Conservation (phyloP, 2,329 filamentous ascomycete genomes). For the Aspergillus sp. region DNA sequence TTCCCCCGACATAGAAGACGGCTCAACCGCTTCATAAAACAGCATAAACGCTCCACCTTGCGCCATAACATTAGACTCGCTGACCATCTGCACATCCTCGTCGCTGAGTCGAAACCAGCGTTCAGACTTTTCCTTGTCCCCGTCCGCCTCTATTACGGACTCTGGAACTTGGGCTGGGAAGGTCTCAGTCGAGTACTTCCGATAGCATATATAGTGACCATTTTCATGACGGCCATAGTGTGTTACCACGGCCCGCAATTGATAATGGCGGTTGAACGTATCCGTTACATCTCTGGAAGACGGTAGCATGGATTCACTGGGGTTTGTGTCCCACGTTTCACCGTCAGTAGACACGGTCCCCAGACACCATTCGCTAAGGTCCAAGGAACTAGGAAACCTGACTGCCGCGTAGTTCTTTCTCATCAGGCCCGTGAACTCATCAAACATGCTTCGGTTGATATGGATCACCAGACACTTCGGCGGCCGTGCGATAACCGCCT, state of each 20-base stretch:
- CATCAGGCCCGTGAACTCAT: constrained; percentile 74
- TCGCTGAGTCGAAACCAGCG: constrained; percentile 93
- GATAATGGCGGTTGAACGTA: constrained; percentile 56
- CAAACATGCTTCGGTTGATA: constrained; percentile 87
- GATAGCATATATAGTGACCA: constrained; percentile 91
- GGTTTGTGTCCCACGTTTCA: constrained; percentile 71
- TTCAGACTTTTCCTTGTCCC: constrained; percentile 40
- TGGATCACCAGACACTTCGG: constrained; percentile 82
- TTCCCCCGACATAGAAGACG: not conserved
- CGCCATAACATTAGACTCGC: constrained; percentile 69
- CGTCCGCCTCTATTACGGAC: constrained; percentile 30
- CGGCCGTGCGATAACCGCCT: constrained; percentile 78
- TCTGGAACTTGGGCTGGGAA: constrained; percentile 35
- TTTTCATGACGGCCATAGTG: constrained; percentile 92
- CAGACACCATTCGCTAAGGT: constrained; percentile 82
- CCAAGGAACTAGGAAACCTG: constrained; percentile 69
- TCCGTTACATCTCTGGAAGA: constrained; percentile 57
- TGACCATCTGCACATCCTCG: constrained; percentile 73
- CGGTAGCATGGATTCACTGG: constrained; percentile 71
- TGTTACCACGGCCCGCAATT: constrained; percentile 79
- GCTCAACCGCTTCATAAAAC: constrained; percentile 79
- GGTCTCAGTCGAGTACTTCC: constrained; percentile 58
- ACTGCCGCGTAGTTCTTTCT: constrained; percentile 82
- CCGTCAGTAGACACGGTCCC: constrained; percentile 53
- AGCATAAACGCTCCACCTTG: constrained; percentile 93